Percentiles rank a stretch among this genome's conserved stretches.
phyloP scores from a whole-genome alignment of 768 basidiomycete genomes.

The Mycena venus region DNA sequence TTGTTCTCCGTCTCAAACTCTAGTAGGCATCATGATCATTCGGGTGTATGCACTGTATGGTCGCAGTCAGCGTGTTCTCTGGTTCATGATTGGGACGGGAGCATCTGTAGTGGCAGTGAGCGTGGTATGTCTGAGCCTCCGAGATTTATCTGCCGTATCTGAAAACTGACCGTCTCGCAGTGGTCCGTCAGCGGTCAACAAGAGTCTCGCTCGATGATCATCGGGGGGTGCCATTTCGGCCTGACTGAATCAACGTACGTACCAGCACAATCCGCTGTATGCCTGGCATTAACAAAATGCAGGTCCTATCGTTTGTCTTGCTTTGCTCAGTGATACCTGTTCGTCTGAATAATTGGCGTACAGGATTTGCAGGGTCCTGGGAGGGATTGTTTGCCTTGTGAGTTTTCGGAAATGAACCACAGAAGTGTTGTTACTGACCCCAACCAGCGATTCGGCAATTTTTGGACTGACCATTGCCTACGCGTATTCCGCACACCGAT shows the following conservation, averaged over 20 bases:
- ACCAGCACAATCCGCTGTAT: no score
- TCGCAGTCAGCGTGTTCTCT: constrained; percentile 13
- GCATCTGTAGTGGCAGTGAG: background rate
- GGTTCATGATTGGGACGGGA: background rate
- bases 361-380: constrained; percentile 18
- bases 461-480: constrained; percentile 47
- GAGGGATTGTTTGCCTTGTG: constrained; percentile 43
- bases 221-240: constrained; percentile 18
- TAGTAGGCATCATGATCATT: constrained; percentile 18
- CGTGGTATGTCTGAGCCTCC: background rate
- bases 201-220: background rate
- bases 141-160: background rate
- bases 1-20: background rate
- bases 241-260: constrained; percentile 11
- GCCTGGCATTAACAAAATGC: background rate
- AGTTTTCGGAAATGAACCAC: no score
- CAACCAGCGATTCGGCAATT: constrained; percentile 47
- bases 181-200: constrained; percentile 16
- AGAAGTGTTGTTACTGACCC: no score
- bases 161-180: background rate
- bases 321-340: no score
- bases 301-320: constrained; percentile 19
- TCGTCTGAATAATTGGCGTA: background rate
- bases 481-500: constrained; percentile 36
- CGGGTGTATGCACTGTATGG: constrained; percentile 24